Conservation (phyloP, 75 land plant species). For the Chamaecyparis obtusa region DNA sequence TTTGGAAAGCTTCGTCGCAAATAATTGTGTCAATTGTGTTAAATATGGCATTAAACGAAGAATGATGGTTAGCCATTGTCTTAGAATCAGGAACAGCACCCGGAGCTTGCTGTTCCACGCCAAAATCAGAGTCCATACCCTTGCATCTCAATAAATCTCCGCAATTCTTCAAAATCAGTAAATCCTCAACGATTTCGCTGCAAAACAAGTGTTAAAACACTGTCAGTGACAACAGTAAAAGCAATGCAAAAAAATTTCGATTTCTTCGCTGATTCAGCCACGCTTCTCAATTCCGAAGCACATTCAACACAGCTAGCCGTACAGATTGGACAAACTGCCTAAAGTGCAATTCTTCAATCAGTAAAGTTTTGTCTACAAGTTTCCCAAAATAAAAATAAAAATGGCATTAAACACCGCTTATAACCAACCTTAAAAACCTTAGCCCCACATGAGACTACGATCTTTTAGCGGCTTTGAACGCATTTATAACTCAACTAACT, state of each 20-base stretch:
- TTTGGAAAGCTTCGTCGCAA: neutral
- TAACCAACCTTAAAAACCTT: neutral
- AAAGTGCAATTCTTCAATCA: neutral
- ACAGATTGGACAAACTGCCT: neutral
- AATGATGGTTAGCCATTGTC: slow-evolving; percentile 7
- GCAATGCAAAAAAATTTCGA: neutral
- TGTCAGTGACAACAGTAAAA: neutral
- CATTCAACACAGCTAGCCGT: neutral
- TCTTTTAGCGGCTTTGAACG: neutral
- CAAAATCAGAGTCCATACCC: slow-evolving; percentile 10
- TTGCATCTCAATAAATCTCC: neutral
- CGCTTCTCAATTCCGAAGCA: neutral
- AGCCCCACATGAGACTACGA: neutral
- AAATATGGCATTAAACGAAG: slow-evolving; percentile 1
- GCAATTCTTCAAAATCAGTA: neutral
- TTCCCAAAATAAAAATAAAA: neutral
- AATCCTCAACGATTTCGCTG: neutral
- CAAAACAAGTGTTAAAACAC: neutral
- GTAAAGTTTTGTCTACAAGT: neutral
- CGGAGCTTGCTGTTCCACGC: neutral
- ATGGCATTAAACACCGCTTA: neutral
- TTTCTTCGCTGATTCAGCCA: neutral
- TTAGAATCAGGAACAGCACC: slow-evolving; percentile 7
- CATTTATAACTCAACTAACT: neutral
- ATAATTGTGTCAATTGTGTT: slow-evolving; percentile 11